Conservation (phyloP, 2,329 filamentous ascomycete genomes). For the Aspergillus sclerotialis region DNA sequence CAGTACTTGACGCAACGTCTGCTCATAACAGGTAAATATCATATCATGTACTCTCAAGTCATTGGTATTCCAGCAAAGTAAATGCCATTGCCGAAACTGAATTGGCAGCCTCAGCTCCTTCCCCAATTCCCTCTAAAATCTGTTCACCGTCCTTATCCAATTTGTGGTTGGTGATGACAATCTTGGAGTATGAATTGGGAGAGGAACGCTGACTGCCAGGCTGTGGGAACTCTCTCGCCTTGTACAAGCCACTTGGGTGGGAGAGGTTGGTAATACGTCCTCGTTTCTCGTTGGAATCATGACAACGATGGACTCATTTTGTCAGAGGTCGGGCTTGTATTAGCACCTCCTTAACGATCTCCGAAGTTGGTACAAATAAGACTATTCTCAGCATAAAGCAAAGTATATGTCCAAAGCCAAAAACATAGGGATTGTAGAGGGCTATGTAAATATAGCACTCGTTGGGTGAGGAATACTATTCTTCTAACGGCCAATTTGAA, state of each 20-base stretch:
- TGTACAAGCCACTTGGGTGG: constrained; percentile 95
- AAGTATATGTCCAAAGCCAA: too few species aligned
- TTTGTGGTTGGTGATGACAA: constrained; percentile 98
- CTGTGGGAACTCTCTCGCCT: constrained; percentile 98
- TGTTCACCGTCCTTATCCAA: constrained; percentile 54
- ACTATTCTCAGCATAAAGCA: too few species aligned
- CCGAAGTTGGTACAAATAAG: too few species aligned
- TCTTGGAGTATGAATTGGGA: constrained; percentile 93
- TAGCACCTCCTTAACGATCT: too few species aligned
- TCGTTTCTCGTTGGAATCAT: constrained; percentile 91
- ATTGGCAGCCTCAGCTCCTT: constrained; percentile 29
- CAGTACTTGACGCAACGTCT: constrained; percentile 11
- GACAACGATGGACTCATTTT: constrained; percentile 92
- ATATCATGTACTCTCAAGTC: constrained; percentile 11
- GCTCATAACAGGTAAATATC: constrained; percentile 12
- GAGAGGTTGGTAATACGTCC: constrained; percentile 97
- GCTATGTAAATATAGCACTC: too few species aligned
- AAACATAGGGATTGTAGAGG: too few species aligned
- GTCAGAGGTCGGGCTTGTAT: constrained; percentile 94
- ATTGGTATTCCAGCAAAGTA: too few species aligned
- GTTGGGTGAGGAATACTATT: too few species aligned
- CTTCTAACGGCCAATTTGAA: too few species aligned
- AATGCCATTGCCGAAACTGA: too few species aligned
- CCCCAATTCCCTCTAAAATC: constrained; percentile 40
- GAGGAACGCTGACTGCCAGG: constrained; percentile 87